Evolutionary conservation across 352 stramenopile species (phyloP).

Genomic region (Halophytophthora polymorphica): DNA sequence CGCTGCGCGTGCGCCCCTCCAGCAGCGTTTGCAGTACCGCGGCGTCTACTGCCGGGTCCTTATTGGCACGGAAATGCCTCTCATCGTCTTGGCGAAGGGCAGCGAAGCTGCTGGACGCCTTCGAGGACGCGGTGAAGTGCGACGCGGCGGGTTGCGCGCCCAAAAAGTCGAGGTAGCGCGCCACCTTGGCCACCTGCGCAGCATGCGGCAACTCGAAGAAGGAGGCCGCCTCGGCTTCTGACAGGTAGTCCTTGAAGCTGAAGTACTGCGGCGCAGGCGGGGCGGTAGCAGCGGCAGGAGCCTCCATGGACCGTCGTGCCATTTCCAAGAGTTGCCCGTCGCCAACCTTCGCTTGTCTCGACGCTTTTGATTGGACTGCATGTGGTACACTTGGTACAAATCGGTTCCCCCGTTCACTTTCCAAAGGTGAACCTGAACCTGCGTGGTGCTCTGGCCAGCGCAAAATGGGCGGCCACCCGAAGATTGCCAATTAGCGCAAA

Average conservation of each 20-base stretch:
- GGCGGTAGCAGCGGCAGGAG: background rate
- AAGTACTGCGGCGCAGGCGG: slow-evolving; percentile 33
- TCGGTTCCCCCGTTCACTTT: too few relatives aligned
- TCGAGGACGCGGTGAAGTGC: slow-evolving; percentile 52
- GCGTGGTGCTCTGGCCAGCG: too few relatives aligned
- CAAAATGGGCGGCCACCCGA: too few relatives aligned
- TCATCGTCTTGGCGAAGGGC: slow-evolving; percentile 4
- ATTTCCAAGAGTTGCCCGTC: too few relatives aligned
- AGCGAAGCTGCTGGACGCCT: slow-evolving; percentile 54
- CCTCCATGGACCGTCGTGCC: background rate
- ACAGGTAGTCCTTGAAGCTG: slow-evolving; percentile 64
- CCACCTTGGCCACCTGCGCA: slow-evolving; percentile 53
- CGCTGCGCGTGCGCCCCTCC: slow-evolving; percentile 47
- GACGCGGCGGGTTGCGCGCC: slow-evolving; percentile 35
- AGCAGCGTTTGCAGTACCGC: slow-evolving; percentile 34
- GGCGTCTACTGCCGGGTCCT: slow-evolving; percentile 4
- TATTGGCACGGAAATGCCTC: background rate
- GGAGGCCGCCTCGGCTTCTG: slow-evolving; percentile 30
- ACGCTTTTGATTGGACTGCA: too few relatives aligned
- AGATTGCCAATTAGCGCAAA: too few relatives aligned
- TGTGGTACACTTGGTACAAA: too few relatives aligned
- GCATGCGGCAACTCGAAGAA: slow-evolving; percentile 57
- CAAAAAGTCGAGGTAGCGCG: slow-evolving; percentile 66
- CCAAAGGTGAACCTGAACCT: too few relatives aligned
- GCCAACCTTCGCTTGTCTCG: too few relatives aligned